Evolutionary conservation across 1,139 yeast genomes (phyloP), one percentile per base, ranked within the genome.

Genomic region (Taphrina pruni): DNA sequence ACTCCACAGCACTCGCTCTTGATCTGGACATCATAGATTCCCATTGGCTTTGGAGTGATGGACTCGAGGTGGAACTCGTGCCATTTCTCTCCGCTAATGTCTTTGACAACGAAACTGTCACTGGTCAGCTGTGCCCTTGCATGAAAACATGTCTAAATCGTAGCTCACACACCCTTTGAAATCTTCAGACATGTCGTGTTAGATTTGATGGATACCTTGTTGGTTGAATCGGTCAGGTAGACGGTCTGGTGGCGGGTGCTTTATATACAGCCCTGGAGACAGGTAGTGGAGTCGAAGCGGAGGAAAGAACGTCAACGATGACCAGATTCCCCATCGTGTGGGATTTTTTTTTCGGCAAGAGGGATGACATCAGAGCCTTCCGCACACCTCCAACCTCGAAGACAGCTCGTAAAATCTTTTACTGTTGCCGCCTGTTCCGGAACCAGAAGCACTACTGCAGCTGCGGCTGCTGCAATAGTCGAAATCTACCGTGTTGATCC

Each of bases 1-100:
- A 87, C 81, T 56, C 90, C 90, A 77, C 89, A 73, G 52, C 71
- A 72, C 48, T 61, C 77, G 68, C 79, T 81, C 76, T 84, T 78
- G 72, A 85, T 76, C 26, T 82, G 85, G 41, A 86, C 83, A 74
- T 73, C 75, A 55, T 55, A 46, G 45, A 67, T 70, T 20, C 69
- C 74, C 60, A 73, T 73, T n/a, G 71, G 70, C 70, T 72, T 71
- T 35, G 51, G 65, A 20, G 62, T 58, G 54, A 58, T 45, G 11
- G 32, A 14, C 54, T 58, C 62, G 54, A 58, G 54, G 26, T 58
- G 62, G 41, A 58, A 58, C 32, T 58, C 62, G 62, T 58, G 62
- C 62, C 62, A 58, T 58, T 58, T 58, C 54, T 58, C 62, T 45
- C 62, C 62, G 17, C 45, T 45, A 20, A 39, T 58, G 21, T 32